phyloP scores from a whole-genome alignment of 1,139 yeast genomes.

The Petasospora fabianii region DNA sequence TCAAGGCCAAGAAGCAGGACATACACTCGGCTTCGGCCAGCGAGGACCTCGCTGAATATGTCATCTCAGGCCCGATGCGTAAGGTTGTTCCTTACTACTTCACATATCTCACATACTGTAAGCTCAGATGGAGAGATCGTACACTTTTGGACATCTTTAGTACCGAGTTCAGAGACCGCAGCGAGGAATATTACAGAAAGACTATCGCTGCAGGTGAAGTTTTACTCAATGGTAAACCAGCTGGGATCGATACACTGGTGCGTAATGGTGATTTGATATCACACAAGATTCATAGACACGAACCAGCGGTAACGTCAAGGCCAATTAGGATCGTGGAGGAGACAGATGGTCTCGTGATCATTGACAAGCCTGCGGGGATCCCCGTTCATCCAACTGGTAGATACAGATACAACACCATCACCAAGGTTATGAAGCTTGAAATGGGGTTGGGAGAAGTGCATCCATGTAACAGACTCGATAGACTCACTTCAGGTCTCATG shows the following conservation, averaged over 20 bases:
- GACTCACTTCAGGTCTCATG: constrained; percentile 70
- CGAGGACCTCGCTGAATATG: constrained; percentile 31
- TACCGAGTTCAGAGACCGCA: constrained; percentile 80
- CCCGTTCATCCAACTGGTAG: constrained; percentile 81
- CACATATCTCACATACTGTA: constrained; percentile 88
- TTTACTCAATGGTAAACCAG: constrained; percentile 60
- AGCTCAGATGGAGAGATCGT: constrained; percentile 85
- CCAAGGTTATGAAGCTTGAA: constrained; percentile 52
- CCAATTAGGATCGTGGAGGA: constrained; percentile 72
- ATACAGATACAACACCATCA: constrained; percentile 55
- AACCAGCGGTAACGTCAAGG: constrained; percentile 59
- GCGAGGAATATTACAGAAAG: constrained; percentile 60
- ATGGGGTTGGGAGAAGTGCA: constrained; percentile 31
- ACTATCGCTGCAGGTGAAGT: constrained; percentile 76
- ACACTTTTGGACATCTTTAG: constrained; percentile 75
- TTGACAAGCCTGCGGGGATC: constrained; percentile 71
- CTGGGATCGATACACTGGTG: constrained; percentile 62
- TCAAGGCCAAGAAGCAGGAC: constrained; percentile 26
- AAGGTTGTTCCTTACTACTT: constrained; percentile 81
- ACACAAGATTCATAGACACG: constrained; percentile 78
- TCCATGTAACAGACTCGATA: constrained; percentile 71
- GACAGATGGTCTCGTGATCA: constrained; percentile 53
- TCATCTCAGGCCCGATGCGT: constrained; percentile 58
- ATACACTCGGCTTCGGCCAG: constrained; percentile 26
- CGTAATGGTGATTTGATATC: constrained; percentile 81